A percentile compares a stretch with the other conserved stretches of the same genome.
Conservation (phyloP, 257 asterid species). For the Solanum rostratum region DNA sequence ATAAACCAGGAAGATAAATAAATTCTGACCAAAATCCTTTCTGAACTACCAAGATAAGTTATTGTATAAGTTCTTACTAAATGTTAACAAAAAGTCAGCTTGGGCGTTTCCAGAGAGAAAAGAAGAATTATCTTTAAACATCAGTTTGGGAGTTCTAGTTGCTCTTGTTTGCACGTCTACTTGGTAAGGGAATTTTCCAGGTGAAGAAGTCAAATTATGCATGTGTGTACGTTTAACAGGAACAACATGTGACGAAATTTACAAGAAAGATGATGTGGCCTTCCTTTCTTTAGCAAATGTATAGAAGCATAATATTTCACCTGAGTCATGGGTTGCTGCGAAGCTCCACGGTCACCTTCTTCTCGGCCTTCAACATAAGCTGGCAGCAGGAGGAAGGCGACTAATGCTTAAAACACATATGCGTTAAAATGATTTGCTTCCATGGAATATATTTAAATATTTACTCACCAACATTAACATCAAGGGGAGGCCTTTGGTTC, state of each 20-base stretch:
- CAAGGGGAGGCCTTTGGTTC: slow-evolving; percentile 84
- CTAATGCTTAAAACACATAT: background rate
- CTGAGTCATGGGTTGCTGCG: slow-evolving; percentile 76
- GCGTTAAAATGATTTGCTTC: slow-evolving; percentile 4
- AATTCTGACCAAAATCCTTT: background rate
- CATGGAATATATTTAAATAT: background rate
- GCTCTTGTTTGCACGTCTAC: background rate
- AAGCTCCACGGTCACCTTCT: slow-evolving; percentile 69
- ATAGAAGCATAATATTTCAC: slow-evolving; percentile 17
- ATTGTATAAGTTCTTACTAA: background rate
- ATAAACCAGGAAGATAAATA: background rate
- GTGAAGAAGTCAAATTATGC: background rate
- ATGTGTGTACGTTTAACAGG: background rate
- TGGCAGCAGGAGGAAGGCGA: slow-evolving; percentile 17
- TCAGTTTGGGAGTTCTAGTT: background rate
- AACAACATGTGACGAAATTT: background rate
- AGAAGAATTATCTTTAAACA: background rate
- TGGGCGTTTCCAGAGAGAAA: background rate
- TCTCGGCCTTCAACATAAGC: slow-evolving; percentile 88
- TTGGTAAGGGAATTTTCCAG: background rate
- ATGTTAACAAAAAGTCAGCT: background rate
- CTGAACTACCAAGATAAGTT: background rate
- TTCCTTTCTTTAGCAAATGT: background rate
- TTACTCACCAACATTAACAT: slow-evolving; percentile 86
- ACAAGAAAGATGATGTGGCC: background rate